A percentile compares a stretch with the other conserved stretches of the same genome.
Conservation (phyloP, 768 basidiomycete species). For the Leccinum disarticulatum region DNA sequence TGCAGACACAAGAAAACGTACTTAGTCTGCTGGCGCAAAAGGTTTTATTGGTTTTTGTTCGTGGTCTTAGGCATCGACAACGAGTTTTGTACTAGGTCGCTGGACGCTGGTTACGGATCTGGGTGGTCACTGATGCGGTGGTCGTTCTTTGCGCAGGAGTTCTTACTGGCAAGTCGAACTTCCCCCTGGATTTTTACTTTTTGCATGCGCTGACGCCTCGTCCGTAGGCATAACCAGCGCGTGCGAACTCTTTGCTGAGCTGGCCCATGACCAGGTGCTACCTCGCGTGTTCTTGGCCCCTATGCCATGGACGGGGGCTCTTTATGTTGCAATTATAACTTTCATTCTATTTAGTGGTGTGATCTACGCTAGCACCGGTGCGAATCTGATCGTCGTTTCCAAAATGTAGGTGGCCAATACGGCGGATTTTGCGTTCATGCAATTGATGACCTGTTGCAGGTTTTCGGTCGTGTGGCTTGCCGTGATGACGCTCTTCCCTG, state of each 20-base stretch:
- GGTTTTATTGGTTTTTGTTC: slow-evolving; percentile 32
- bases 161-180: slow-evolving; percentile 50
- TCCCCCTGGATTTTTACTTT: not conserved
- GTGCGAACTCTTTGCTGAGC: slow-evolving; percentile 56
- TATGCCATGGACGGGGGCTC: slow-evolving; percentile 50
- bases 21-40: slow-evolving; percentile 61
- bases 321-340: slow-evolving; percentile 49
- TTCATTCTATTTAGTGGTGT: slow-evolving; percentile 50
- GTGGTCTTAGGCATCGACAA: not conserved
- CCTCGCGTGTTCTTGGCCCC: slow-evolving; percentile 50
- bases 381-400: slow-evolving; percentile 51
- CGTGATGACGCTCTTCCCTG: slow-evolving; percentile 63
- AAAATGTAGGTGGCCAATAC: slow-evolving; percentile 45
- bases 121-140: slow-evolving; percentile 65
- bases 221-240: slow-evolving; percentile 53
- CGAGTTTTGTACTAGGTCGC: slow-evolving; percentile 41
- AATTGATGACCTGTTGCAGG: slow-evolving; percentile 33
- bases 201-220: not conserved
- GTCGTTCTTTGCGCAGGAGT: slow-evolving; percentile 74
- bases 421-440: not conserved
- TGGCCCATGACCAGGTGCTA: slow-evolving; percentile 59
- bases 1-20: slow-evolving; percentile 54
- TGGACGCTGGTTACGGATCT: slow-evolving; percentile 60
- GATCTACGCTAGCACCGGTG: slow-evolving; percentile 60
- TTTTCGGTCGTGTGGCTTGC: slow-evolving; percentile 68